Conservation (phyloP, 129 eudicot species). For the Helichrysum umbraculigerum region DNA sequence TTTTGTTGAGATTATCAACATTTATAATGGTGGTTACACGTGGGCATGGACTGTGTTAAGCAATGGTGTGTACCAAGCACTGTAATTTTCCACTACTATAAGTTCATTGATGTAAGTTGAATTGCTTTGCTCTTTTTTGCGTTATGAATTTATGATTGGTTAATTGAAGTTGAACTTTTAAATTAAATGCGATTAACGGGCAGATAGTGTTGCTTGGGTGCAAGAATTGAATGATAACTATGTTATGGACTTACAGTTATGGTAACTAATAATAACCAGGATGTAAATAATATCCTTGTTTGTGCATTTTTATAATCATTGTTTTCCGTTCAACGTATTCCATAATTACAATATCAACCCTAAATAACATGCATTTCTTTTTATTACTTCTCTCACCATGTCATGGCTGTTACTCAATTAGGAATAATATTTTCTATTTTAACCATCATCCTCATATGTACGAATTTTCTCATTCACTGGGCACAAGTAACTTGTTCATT, state of each 20-base stretch:
- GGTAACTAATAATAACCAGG: constrained; percentile 17
- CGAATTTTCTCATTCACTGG: not conserved
- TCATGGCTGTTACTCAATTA: not conserved
- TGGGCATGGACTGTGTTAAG: constrained; percentile 31
- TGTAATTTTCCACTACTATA: not conserved
- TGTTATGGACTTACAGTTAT: constrained; percentile 8
- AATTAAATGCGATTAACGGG: not conserved
- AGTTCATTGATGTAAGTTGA: not conserved
- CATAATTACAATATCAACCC: not conserved
- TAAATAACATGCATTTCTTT: not conserved
- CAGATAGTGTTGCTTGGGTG: constrained; percentile 13
- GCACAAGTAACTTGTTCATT: not conserved
- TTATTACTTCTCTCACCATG: not conserved
- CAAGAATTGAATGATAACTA: constrained; percentile 22
- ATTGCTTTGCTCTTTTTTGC: constrained; percentile 22
- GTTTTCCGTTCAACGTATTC: not conserved
- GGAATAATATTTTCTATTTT: not conserved
- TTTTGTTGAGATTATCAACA: constrained; percentile 23
- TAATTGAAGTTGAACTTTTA: constrained; percentile 10
- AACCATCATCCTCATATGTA: not conserved
- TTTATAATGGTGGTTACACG: constrained; percentile 12
- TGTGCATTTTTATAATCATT: constrained; percentile 15
- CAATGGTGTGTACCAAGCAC: constrained; percentile 13
- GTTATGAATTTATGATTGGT: not conserved
- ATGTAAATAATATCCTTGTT: constrained; percentile 20